phyloP scores from a whole-genome alignment of 495 filamentous ascomycete species.

The Penicillium samsonianum region DNA sequence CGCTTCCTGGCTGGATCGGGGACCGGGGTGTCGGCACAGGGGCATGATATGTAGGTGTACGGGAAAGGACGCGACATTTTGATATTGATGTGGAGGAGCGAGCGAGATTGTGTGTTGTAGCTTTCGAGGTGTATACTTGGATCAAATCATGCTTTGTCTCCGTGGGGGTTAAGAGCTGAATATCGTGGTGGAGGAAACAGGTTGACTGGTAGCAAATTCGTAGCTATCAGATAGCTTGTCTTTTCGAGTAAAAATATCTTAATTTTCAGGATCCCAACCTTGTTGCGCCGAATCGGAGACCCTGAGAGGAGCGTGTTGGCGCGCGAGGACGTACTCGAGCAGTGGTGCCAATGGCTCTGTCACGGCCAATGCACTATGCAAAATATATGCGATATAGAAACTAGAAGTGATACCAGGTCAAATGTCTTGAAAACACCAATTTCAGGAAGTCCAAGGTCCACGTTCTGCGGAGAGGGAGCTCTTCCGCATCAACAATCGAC shows the following conservation, averaged over 20 bases:
- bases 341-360: conserved; percentile 6
- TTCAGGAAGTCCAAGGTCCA: conserved; percentile 16
- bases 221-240: not conserved
- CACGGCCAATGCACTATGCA: not conserved
- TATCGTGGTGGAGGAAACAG: not conserved
- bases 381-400: not conserved
- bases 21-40: conserved; percentile 68
- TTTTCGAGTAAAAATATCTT: not conserved
- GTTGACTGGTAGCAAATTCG: not conserved
- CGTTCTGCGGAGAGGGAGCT: conserved; percentile 26
- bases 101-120: not conserved
- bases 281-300: conserved; percentile 6
- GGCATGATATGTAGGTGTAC: conserved; percentile 90
- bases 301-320: conserved; percentile 1
- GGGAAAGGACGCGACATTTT: conserved; percentile 76
- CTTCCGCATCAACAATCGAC: conserved; percentile 37
- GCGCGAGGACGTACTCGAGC: conserved; percentile 10
- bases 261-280: not conserved
- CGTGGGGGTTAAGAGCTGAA: not conserved
- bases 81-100: not conserved
- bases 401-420: not conserved
- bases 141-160: conserved; percentile 27
- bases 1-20: conserved; percentile 42
- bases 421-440: conserved; percentile 3
- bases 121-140: conserved; percentile 1